Evolutionary conservation across 495 filamentous ascomycete genomes (phyloP), one percentile per base, ranked within the genome.

Genomic region (Sabuloglossum arenarium): DNA sequence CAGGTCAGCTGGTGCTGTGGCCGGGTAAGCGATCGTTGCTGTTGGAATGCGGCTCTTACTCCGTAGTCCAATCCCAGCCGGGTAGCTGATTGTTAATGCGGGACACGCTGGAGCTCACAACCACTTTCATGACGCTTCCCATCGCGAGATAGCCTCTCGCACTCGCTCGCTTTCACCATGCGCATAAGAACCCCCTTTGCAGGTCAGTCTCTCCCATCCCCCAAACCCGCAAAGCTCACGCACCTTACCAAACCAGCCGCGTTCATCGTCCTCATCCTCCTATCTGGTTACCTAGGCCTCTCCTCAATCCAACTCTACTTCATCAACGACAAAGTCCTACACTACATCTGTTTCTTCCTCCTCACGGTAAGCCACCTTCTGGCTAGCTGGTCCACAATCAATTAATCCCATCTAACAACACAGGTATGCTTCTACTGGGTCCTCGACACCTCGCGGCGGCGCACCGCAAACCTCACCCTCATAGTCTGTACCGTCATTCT

Each of bases 341-440:
- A 97, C 67, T 73, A 87, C 63, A 46, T 90, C 51, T 86, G 84
- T 59, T 96, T 99, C 73, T 93, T 96, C 78, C 61, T 84, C 56
- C 72, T 99, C 25, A 90, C 93, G 12, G 67, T 74, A 64, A 25
- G 32, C 39, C 42, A 6, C 12, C 24, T 12, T 31, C 32, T 39
- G 30, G 24, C 29, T 54, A 39, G 8, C 51, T 9, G n/a, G n/a
- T n/a, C n/a, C n/a, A n/a, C n/a, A n/a, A n/a, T n/a, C n/a, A n/a
- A n/a, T n/a, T n/a, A 19, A 31, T 19, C 51, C 14, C 25, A 2
- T 2, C 29, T 21, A 8, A 23, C 28, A 39, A 21, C 3, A 8
- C 61, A 73, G 71, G 60, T 85, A 37, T 71, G 73, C 62, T 97
- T 96, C 77, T 99, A 99, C 79, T 99, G 90, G 89, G 84, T 94